These are phyloP conservation scores for Aspergillus fijiensis DNA, from an alignment of 2,329 filamentous ascomycete genomes.

Conservation along the genomic window DNA sequence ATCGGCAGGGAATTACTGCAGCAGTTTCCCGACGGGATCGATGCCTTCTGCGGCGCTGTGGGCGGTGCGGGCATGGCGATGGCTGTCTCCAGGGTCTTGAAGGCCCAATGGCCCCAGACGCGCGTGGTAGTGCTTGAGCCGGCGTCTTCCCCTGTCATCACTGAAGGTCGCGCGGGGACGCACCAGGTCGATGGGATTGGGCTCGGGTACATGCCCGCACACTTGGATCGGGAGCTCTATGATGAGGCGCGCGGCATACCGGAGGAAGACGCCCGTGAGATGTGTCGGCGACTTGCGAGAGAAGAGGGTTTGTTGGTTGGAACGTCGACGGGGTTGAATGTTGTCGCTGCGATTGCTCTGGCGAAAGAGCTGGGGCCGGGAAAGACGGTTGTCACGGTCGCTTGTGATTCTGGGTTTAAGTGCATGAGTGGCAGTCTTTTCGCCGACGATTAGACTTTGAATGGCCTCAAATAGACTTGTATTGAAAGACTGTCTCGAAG, in stretches of 20 bases:
- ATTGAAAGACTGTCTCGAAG: no score
- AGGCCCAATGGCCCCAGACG: neutral
- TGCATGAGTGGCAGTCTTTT: constrained; percentile 14
- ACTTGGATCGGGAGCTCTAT: constrained; percentile 70
- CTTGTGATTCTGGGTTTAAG: constrained; percentile 20
- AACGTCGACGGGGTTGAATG: constrained; percentile 21
- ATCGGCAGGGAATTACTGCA: constrained; percentile 13
- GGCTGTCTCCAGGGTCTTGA: constrained; percentile 13
- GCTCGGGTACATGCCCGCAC: constrained; percentile 89
- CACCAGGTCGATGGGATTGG: constrained; percentile 96
- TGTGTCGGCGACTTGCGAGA: constrained; percentile 75
- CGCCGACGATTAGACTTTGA: neutral
- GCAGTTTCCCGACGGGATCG: constrained; percentile 14
- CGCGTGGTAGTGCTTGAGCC: constrained; percentile 15
- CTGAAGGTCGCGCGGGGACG: constrained; percentile 46
- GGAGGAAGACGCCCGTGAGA: constrained; percentile 77
- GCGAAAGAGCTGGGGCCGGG: constrained; percentile 15
- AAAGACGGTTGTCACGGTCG: constrained; percentile 16
- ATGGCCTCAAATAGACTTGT: no score
- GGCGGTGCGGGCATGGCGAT: constrained; percentile 16
- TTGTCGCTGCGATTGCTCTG: constrained; percentile 17
- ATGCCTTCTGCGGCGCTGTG: constrained; percentile 18
- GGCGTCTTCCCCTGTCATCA: constrained; percentile 11
- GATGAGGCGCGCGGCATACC: constrained; percentile 94
- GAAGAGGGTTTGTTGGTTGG: constrained; percentile 87